A percentile compares a stretch with the other conserved stretches of the same genome.
Evolutionary conservation across 1,139 yeast genomes (phyloP).

Genomic region (Sugiyamaella sp.): DNA sequence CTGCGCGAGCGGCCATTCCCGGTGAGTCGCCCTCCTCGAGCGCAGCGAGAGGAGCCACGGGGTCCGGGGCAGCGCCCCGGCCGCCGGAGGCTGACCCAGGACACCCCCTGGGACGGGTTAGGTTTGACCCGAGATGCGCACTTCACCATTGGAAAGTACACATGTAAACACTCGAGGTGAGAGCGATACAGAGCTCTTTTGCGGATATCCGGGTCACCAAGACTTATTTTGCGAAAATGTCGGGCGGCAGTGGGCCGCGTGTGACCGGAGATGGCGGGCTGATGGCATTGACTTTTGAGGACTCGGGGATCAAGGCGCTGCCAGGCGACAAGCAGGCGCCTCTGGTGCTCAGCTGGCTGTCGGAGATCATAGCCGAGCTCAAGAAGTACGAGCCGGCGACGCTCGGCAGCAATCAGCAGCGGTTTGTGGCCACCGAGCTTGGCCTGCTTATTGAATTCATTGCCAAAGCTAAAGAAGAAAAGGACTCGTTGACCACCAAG

Average conservation of each 20-base stretch:
- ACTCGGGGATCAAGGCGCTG: conserved; percentile 28
- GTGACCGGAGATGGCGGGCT: background rate
- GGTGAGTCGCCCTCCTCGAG: background rate
- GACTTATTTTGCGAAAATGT: background rate
- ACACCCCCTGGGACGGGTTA: too few species aligned
- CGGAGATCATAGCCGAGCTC: conserved; percentile 26
- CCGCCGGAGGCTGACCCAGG: background rate
- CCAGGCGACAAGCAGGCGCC: conserved; percentile 34
- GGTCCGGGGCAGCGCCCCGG: conserved; percentile 1
- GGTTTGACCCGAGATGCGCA: background rate
- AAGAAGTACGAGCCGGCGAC: conserved; percentile 17
- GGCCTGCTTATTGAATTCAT: conserved; percentile 29
- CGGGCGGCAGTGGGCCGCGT: background rate
- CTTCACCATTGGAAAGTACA: background rate
- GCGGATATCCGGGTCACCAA: background rate
- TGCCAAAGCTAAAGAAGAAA: conserved; percentile 28
- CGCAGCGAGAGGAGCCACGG: conserved; percentile 2
- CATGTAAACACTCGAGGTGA: background rate
- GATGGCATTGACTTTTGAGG: conserved; percentile 27
- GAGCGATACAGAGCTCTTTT: too few species aligned
- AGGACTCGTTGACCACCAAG: conserved; percentile 30
- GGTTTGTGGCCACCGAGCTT: conserved; percentile 31
- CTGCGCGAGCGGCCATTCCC: background rate
- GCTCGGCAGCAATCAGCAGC: conserved; percentile 28
- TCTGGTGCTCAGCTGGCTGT: conserved; percentile 31